Percentiles rank a stretch among this genome's conserved stretches.
Conservation (phyloP, 257 asterid species). For the Solanum sparsipilum region DNA sequence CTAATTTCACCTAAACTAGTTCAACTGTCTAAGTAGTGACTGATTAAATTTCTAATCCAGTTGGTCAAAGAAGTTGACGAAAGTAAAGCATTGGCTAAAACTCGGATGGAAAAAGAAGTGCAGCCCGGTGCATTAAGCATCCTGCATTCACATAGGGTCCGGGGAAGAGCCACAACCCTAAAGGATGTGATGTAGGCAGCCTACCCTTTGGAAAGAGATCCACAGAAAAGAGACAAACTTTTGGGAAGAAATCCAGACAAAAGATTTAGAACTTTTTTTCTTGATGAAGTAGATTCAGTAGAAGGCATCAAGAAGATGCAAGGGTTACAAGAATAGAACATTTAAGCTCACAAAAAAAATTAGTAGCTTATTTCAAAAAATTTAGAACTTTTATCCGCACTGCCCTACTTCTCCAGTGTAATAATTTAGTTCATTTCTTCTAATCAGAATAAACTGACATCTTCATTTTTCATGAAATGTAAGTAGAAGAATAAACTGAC, state of each 20-base stretch:
- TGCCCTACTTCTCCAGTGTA: background rate
- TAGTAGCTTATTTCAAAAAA: background rate
- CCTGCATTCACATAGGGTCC: background rate
- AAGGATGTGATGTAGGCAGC: background rate
- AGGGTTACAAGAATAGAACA: background rate
- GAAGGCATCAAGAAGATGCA: background rate
- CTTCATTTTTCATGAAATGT: background rate
- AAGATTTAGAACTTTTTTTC: background rate
- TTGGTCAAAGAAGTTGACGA: background rate
- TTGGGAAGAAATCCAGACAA: background rate
- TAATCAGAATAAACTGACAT: background rate
- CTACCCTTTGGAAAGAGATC: background rate
- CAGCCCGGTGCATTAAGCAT: background rate
- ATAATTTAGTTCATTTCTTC: background rate
- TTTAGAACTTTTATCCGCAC: background rate
- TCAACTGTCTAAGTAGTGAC: background rate
- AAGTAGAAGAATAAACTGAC: background rate
- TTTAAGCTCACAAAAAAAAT: background rate
- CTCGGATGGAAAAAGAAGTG: background rate
- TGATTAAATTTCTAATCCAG: background rate
- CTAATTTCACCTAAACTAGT: background rate
- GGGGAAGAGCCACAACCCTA: background rate
- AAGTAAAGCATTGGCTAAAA: background rate
- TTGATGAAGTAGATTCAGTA: background rate
- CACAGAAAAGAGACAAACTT: background rate